phyloP scores from a whole-genome alignment of 1,284 basidiomycete genomes.

The Xerocomus minutiporus region DNA sequence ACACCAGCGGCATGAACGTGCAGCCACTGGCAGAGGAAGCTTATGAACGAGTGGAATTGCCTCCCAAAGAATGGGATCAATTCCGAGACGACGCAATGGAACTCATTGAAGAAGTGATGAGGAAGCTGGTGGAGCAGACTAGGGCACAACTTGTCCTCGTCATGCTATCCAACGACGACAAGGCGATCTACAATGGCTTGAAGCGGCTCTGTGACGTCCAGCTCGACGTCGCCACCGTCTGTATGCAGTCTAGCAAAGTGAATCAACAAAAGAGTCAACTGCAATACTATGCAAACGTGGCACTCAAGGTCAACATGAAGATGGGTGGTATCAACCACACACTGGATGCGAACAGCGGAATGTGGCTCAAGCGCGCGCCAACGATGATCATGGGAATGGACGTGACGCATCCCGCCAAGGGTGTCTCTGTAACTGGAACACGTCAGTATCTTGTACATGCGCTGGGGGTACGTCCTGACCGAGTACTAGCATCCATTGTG shows the following conservation, averaged over 20 bases:
- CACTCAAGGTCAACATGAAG: slow-evolving; percentile 69
- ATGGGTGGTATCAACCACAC: slow-evolving; percentile 71
- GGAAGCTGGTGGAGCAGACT: slow-evolving; percentile 25
- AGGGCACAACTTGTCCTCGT: slow-evolving; percentile 42
- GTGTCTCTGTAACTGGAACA: slow-evolving; percentile 48
- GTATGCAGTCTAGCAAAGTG: slow-evolving; percentile 62
- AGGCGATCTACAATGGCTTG: slow-evolving; percentile 63
- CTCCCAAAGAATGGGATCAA: not conserved
- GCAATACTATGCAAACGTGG: slow-evolving; percentile 32
- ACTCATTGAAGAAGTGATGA: slow-evolving; percentile 22
- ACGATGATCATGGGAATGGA: slow-evolving; percentile 83
- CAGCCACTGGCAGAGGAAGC: not conserved
- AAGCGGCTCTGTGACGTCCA: slow-evolving; percentile 66
- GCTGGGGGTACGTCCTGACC: not conserved
- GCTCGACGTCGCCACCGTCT: slow-evolving; percentile 64
- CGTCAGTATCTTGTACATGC: slow-evolving; percentile 26
- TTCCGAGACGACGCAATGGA: slow-evolving; percentile 13
- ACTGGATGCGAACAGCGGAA: slow-evolving; percentile 49
- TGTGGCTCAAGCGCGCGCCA: slow-evolving; percentile 49
- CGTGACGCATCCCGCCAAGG: slow-evolving; percentile 67
- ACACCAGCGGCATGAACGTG: slow-evolving; percentile 51
- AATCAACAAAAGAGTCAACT: slow-evolving; percentile 41
- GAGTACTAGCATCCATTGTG: slow-evolving; percentile 55
- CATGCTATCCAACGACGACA: slow-evolving; percentile 62
- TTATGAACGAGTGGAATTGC: slow-evolving; percentile 8